Percentiles rank a stretch among this genome's conserved stretches.
Conservation (phyloP, 768 basidiomycete genomes). For the Mycena chlorophos region DNA sequence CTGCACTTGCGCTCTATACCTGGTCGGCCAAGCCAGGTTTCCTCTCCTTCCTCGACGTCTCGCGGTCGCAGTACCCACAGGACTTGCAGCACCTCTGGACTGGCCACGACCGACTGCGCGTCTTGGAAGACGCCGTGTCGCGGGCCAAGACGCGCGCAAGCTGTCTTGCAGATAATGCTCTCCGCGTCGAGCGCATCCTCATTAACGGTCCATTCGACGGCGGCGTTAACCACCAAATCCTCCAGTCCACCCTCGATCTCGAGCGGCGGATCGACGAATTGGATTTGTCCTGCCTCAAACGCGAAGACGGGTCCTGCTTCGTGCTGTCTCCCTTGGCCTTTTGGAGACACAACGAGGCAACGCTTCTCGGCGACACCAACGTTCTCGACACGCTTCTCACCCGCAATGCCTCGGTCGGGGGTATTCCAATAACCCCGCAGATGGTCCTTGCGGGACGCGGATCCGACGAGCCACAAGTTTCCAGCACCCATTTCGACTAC, state of each 20-base stretch:
- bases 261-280: constrained; percentile 56
- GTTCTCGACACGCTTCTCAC: constrained; percentile 58
- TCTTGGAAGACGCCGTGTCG: constrained; percentile 69
- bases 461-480: constrained; percentile 49
- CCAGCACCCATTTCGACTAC: constrained; percentile 54
- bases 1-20: constrained; percentile 78
- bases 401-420: constrained; percentile 58
- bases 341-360: constrained; percentile 65
- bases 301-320: constrained; percentile 57
- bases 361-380: constrained; percentile 53
- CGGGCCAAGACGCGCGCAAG: constrained; percentile 46
- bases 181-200: constrained; percentile 78
- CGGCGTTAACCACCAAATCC: constrained; percentile 59
- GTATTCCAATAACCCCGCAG: constrained; percentile 63
- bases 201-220: constrained; percentile 58
- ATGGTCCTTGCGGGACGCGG: constrained; percentile 80
- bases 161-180: constrained; percentile 65
- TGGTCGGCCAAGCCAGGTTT: constrained; percentile 70
- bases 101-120: constrained; percentile 58
- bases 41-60: constrained; percentile 61
- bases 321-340: constrained; percentile 73
- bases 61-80: constrained; percentile 53
- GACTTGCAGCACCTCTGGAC: constrained; percentile 77
- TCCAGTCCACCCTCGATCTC: constrained; percentile 64
- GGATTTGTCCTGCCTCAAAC: constrained; percentile 54